phyloP scores from a whole-genome alignment of 768 basidiomycete genomes.

The Termitomyces sp. region DNA sequence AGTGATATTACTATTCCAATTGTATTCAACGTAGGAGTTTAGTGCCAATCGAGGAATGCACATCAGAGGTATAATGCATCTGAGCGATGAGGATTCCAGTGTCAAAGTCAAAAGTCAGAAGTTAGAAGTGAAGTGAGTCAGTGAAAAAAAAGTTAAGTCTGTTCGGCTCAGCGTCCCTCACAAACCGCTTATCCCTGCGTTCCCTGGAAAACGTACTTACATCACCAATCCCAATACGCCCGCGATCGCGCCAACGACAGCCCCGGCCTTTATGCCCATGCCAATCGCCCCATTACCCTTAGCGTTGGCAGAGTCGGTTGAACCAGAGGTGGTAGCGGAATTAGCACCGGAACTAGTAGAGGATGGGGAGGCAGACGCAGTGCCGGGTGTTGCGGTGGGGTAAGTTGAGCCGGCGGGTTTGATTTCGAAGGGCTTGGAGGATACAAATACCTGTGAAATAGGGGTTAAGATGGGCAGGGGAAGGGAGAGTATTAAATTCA shows the following conservation, averaged over 20 bases:
- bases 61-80: not conserved
- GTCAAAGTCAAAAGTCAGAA: not conserved
- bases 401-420: constrained; percentile 13
- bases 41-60: not conserved
- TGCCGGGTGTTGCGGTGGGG: constrained; percentile 10
- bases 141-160: not conserved
- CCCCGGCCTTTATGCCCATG: not conserved
- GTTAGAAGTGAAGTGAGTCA: not conserved
- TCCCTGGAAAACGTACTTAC: not conserved
- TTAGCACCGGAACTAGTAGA: not conserved
- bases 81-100: not conserved
- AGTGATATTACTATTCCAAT: not conserved
- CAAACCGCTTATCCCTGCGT: too few relatives aligned
- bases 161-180: not conserved
- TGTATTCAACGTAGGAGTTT: not conserved
- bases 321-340: not conserved
- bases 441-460: constrained; percentile 44
- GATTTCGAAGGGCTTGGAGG: constrained; percentile 53
- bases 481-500: not conserved
- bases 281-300: not conserved
- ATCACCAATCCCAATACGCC: not conserved
- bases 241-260: not conserved
- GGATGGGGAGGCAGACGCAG: not conserved
- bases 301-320: not conserved
- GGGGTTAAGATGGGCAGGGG: not conserved